Evolutionary conservation across 2,329 filamentous ascomycete genomes (phyloP).

Genomic region (Neonectria ditissima): DNA sequence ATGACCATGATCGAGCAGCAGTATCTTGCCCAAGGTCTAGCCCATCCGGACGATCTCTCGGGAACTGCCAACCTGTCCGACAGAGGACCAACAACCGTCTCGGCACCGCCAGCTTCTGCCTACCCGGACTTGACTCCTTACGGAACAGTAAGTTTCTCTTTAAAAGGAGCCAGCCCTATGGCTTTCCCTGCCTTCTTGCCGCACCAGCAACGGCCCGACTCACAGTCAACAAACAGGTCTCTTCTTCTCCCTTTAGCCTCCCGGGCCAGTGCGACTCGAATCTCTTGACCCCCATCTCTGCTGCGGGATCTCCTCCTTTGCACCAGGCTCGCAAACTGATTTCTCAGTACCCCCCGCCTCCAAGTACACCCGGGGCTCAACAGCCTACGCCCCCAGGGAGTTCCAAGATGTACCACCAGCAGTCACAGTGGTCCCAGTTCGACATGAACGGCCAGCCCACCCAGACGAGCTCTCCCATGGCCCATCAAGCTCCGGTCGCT

Average conservation of each 20-base stretch:
- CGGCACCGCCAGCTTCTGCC: slow-evolving; percentile 35
- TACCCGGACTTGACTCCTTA: slow-evolving; percentile 49
- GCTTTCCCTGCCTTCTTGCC: neutral
- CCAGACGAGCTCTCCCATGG: slow-evolving; percentile 60
- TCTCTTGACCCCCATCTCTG: slow-evolving; percentile 65
- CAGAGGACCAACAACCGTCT: slow-evolving; percentile 39
- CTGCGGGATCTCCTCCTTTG: slow-evolving; percentile 60
- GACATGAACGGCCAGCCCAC: slow-evolving; percentile 56
- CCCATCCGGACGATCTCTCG: slow-evolving; percentile 48
- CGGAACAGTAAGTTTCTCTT: slow-evolving; percentile 47
- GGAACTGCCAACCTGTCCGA: slow-evolving; percentile 45
- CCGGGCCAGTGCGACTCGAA: slow-evolving; percentile 55
- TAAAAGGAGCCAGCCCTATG: neutral
- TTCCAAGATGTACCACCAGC: slow-evolving; percentile 59
- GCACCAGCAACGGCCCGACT: slow-evolving; percentile 14
- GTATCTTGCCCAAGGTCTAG: slow-evolving; percentile 49
- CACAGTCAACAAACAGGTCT: slow-evolving; percentile 35
- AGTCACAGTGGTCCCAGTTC: slow-evolving; percentile 51
- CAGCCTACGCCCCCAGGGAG: slow-evolving; percentile 62
- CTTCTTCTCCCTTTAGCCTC: slow-evolving; percentile 49
- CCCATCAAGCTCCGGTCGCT: slow-evolving; percentile 51
- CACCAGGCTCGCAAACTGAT: slow-evolving; percentile 58
- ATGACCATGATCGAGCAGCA: slow-evolving; percentile 53
- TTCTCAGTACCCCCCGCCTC: slow-evolving; percentile 55
- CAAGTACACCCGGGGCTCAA: slow-evolving; percentile 52